Evolutionary conservation across 2,329 filamentous ascomycete species (phyloP).

Genomic region (Xylaria sp.): DNA sequence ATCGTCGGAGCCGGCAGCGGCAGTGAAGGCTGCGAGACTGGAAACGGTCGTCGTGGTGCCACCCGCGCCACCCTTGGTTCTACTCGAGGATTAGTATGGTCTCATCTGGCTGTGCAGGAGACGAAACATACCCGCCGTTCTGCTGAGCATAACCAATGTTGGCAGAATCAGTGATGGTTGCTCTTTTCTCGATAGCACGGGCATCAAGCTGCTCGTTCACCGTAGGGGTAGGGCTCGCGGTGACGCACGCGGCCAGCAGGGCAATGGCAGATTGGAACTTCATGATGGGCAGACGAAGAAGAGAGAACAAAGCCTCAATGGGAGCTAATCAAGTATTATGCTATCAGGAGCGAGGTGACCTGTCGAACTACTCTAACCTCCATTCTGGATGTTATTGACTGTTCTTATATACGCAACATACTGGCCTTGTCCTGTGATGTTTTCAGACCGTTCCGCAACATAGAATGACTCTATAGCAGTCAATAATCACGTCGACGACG

Average conservation of each 20-base stretch:
- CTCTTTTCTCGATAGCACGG: constrained; percentile 40
- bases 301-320: constrained; percentile 6
- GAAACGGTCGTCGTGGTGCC: constrained; percentile 66
- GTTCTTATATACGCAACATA: constrained; percentile 29
- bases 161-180: constrained; percentile 41
- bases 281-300: constrained; percentile 34
- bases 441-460: not conserved
- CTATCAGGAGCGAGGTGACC: not conserved
- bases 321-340: not conserved
- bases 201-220: constrained; percentile 35
- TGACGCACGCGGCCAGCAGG: constrained; percentile 38
- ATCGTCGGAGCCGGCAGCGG: constrained; percentile 59
- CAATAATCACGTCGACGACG: not conserved
- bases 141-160: constrained; percentile 39
- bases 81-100: constrained; percentile 23
- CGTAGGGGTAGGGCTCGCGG: constrained; percentile 40
- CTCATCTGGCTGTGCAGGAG: not conserved
- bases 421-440: not conserved
- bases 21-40: constrained; percentile 59
- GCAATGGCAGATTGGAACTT: constrained; percentile 40
- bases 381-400: not conserved
- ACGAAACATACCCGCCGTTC: constrained; percentile 38
- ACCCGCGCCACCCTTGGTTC: constrained; percentile 64
- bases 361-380: constrained; percentile 10
- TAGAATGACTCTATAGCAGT: constrained; percentile 14